Base-by-base conservation (phyloP, 2,329 filamentous ascomycete genomes). In the Drechslerella dactyloides region DNA sequence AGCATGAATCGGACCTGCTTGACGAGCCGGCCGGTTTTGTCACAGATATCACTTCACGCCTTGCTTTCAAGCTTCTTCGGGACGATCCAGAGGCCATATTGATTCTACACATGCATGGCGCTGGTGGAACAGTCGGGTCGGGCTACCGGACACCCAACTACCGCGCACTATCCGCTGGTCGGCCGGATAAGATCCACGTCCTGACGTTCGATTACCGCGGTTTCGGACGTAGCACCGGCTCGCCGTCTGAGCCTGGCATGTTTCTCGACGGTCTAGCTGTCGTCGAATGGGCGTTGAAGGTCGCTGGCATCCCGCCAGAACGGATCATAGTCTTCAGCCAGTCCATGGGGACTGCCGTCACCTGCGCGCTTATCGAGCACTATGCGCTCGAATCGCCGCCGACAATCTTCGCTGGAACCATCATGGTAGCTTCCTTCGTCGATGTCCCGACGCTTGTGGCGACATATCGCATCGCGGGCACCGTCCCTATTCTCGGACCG, bases 121-220 rank as follows among this genome's bases (percentile, higher is more conserved):
- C 85, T 0, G 82, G 79, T 7, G 85, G 85, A 0, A 87, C 84
- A 0, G 78, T 87, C 5, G 85, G 80, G 0, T 86, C 84, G 1
- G 84, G 84, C 0, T 85, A 82, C 77, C 79, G 85, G 6, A 82
- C 83, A 0, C 81, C 82, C 2, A 86, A 82, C 75, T 87, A 88
- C 76, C 82, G 85, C 1, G 84, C 82, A 11, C 79, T 87, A 46
- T 84, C 80, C n/a, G 83, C 82, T 5, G 81, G 79, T 0, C 79
- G 82, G 1, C 82, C 85, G 0, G 75, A 79, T 19, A 84, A 83
- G 42, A 84, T 86, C 1, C 85, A 89, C 74, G 81, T 84, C 40
- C 75, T 88, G 7, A 81, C 84, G 1, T 82, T 89, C 59, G 86
- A 89, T 78, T 88, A 87, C 74, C 82, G 86, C 3, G 86, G 86